phyloP scores from a whole-genome alignment of 2,329 filamentous ascomycete genomes.

The Sporothrix curviconia region DNA sequence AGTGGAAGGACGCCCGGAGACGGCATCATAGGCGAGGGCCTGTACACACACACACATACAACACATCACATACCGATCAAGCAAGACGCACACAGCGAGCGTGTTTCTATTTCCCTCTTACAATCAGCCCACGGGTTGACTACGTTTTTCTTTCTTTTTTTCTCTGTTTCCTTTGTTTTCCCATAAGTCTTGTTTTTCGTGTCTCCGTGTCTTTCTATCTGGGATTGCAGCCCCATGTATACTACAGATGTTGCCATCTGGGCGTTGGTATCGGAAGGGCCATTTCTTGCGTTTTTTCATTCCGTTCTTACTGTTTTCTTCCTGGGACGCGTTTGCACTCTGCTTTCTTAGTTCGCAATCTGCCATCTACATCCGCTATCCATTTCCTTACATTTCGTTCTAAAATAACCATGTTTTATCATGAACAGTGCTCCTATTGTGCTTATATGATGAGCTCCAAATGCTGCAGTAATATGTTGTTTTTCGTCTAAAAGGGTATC shows the following conservation, averaged over 20 bases:
- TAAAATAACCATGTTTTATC: neutral
- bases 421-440: neutral
- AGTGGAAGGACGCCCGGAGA: too few species aligned
- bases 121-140: too few species aligned
- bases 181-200: neutral
- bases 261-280: conserved; percentile 16
- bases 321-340: neutral
- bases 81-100: too few species aligned
- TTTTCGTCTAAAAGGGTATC: conserved; percentile 5
- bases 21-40: too few species aligned
- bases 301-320: neutral
- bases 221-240: conserved; percentile 1
- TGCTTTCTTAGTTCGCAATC: neutral
- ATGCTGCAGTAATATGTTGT: neutral
- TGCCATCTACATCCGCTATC: neutral
- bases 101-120: neutral
- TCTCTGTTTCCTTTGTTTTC: neutral
- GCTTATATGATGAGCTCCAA: neutral
- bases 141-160: neutral
- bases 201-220: neutral
- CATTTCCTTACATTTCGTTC: conserved; percentile 1
- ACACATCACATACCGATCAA: neutral
- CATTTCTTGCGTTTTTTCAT: neutral
- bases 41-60: neutral
- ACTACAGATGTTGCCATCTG: conserved; percentile 12